A percentile compares a stretch with the other conserved stretches of the same genome.
These are phyloP conservation scores for Abrus pulchellus DNA, from an alignment of 306 rosid genomes.

Conservation along the genomic window DNA sequence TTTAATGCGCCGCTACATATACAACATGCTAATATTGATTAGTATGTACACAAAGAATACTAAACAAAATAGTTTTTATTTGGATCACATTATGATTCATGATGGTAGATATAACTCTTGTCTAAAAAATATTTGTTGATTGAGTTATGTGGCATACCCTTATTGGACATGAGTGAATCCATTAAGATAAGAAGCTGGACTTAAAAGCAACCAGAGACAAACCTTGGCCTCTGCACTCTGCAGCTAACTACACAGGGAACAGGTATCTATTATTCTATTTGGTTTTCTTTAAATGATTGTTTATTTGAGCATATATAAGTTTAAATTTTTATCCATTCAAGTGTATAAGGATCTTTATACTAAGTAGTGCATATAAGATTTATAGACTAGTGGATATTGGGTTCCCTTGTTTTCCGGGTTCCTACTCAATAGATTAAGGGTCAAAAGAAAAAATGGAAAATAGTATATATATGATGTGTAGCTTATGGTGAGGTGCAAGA, in stretches of 20 bases:
- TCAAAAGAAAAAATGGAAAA: not conserved
- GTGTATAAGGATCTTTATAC: slow-evolving; percentile 6
- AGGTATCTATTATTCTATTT: slow-evolving; percentile 40
- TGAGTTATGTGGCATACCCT: slow-evolving; percentile 42
- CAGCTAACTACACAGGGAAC: slow-evolving; percentile 37
- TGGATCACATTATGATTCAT: slow-evolving; percentile 33
- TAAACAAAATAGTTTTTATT: not conserved
- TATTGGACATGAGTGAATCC: slow-evolving; percentile 40
- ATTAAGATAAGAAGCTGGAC: slow-evolving; percentile 53
- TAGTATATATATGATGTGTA: not conserved
- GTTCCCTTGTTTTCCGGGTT: slow-evolving; percentile 44
- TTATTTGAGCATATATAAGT: slow-evolving; percentile 27
- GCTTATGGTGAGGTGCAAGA: too few species aligned
- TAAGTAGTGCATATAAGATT: not conserved
- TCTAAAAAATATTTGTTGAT: not conserved
- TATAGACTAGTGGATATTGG: not conserved
- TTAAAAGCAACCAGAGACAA: slow-evolving; percentile 51
- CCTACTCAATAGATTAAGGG: slow-evolving; percentile 17
- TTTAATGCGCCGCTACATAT: slow-evolving; percentile 51
- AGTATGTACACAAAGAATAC: slow-evolving; percentile 2
- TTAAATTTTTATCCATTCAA: not conserved
- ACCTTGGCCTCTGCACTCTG: slow-evolving; percentile 40
- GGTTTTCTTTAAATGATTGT: not conserved
- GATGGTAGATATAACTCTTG: not conserved
- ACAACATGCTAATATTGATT: not conserved